Base-by-base conservation (phyloP, 768 basidiomycete genomes). In the Tylopilus sp. region DNA sequence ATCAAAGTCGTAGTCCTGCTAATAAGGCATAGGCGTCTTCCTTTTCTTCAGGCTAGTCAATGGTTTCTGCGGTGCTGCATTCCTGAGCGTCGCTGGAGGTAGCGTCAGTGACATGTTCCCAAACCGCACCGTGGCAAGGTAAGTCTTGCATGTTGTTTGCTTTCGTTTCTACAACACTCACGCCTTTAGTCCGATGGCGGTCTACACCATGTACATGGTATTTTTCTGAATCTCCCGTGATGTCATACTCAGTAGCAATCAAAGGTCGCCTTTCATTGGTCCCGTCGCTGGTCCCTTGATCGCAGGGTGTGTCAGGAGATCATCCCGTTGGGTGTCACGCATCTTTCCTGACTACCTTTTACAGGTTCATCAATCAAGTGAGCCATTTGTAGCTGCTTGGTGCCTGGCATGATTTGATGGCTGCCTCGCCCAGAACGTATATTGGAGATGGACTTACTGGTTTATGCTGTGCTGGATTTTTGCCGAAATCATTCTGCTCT, bases 381-480 rank as follows among this genome's bases (percentile, higher is more conserved):
- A 47, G 72, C 28, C 9, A 23, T 50, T n/a, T 10, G 11, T 25
- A 17, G 25, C 17, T 23, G 23, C n/a, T 20, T 44, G 5, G n/a
- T 38, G 7, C 31, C 10, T 22, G 18, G 47, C 42, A 47, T 57
- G 40, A 57, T 44, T 46, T 15, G 20, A 48, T 25, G 38, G 18
- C n/a, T 11, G 1, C 22, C 30, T 2, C 31, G 1, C 40, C 38
- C 43, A 87, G 79, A 71, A 83, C 57, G 54, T 76, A 1, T 59
- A 76, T 41, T 88, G 86, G 87, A 69, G 86, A 52, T 92, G 89
- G 90, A 88, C 88, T 0, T 93, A 84, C 69, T 81, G 83, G 50
- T 68, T 86, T 15, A 64, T 85, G 50, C 53, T 84, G 2, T 86
- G 86, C 20, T 93, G 90, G 91, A 73, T 78, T 1, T 80, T 79